phyloP scores from a whole-genome alignment of 2,329 filamentous ascomycete species.

The Hawksworthiomyces lignivorus region DNA sequence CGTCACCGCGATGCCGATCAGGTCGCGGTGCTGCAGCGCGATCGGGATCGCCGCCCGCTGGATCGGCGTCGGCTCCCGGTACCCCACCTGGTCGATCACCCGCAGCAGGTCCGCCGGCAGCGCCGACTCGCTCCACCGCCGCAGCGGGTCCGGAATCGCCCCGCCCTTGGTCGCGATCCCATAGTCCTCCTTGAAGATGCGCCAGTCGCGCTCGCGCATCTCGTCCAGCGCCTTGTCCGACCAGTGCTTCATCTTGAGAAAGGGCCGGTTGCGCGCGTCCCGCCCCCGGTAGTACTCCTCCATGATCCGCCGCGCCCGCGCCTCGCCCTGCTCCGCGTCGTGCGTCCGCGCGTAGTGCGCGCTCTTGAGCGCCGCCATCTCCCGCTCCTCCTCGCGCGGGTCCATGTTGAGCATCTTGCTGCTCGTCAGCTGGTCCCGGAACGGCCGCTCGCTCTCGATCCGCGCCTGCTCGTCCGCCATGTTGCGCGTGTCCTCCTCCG shows the following conservation, averaged over 20 bases:
- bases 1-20: conserved; percentile 97
- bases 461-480: conserved; percentile 28
- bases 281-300: conserved; percentile 76
- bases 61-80: conserved; percentile 84
- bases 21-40: conserved; percentile 80
- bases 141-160: conserved; percentile 90
- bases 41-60: conserved; percentile 95
- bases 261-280: conserved; percentile 64
- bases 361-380: conserved; percentile 13
- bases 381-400: conserved; percentile 12
- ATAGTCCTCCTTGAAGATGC: conserved; percentile 99
- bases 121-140: conserved; percentile 79
- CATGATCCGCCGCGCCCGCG: conserved; percentile 70
- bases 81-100: conserved; percentile 78
- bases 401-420: conserved; percentile 12
- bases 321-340: conserved; percentile 67
- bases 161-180: conserved; percentile 94
- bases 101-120: conserved; percentile 71
- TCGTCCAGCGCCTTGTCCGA: conserved; percentile 84
- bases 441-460: conserved; percentile 63
- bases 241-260: conserved; percentile 80
- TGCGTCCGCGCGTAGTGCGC: conserved; percentile 40
- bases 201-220: conserved; percentile 97
- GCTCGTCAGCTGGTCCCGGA: conserved; percentile 10
- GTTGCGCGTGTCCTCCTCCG: conserved; percentile 79